These are phyloP conservation scores for Croton laevigatus DNA, from an alignment of 441 rosid species.

Conservation along the genomic window DNA sequence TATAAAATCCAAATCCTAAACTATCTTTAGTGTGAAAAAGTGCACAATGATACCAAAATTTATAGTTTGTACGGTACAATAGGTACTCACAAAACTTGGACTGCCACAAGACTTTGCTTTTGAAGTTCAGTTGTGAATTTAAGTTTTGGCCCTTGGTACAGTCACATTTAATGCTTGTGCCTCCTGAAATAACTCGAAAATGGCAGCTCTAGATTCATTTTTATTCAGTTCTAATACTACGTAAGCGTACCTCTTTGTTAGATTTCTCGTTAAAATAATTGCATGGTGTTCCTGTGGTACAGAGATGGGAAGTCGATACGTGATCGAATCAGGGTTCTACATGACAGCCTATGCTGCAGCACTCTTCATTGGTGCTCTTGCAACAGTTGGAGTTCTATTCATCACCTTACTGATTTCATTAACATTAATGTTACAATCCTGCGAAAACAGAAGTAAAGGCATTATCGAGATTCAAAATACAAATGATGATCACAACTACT, in stretches of 20 bases:
- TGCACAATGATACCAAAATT: too few relatives aligned
- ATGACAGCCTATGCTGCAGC: slow-evolving; percentile 75
- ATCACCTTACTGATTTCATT: slow-evolving; percentile 56
- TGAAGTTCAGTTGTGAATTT: too few relatives aligned
- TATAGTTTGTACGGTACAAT: too few relatives aligned
- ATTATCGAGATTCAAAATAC: slow-evolving; percentile 38
- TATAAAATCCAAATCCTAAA: too few relatives aligned
- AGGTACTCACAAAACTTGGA: too few relatives aligned
- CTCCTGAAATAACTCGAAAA: neutral
- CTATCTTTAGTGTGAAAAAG: too few relatives aligned
- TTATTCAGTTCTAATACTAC: neutral
- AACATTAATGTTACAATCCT: slow-evolving; percentile 68
- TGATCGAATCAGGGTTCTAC: slow-evolving; percentile 64
- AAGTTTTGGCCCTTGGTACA: neutral
- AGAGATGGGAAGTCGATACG: slow-evolving; percentile 55
- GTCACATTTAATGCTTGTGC: neutral
- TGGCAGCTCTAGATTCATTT: slow-evolving; percentile 3
- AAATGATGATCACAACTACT: slow-evolving; percentile 42
- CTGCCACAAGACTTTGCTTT: too few relatives aligned
- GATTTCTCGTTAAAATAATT: neutral
- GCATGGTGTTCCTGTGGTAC: slow-evolving; percentile 21
- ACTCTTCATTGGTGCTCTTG: slow-evolving; percentile 59
- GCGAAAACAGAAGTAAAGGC: slow-evolving; percentile 47
- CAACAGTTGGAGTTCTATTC: slow-evolving; percentile 55
- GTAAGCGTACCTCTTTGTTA: neutral